phyloP scores from a whole-genome alignment of 2,329 filamentous ascomycete species.

The Alternaria triticimaculans region DNA sequence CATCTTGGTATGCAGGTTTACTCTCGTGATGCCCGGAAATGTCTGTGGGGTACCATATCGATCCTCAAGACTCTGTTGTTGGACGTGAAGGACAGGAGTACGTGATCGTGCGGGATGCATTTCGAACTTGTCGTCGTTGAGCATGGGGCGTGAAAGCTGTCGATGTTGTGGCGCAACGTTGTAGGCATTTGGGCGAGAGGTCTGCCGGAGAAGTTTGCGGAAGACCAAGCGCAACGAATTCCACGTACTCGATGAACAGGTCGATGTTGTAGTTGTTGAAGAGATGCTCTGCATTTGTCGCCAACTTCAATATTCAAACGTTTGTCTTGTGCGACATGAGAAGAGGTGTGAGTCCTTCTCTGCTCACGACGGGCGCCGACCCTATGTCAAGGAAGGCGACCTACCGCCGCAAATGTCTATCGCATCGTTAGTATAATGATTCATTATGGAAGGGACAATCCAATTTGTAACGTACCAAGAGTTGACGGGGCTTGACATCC shows the following conservation, averaged over 20 bases:
- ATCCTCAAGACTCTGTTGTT: constrained; percentile 26
- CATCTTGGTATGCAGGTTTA: constrained; percentile 12
- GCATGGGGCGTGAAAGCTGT: constrained; percentile 12
- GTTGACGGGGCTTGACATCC: no score
- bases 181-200: constrained; percentile 9
- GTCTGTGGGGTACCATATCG: constrained; percentile 26
- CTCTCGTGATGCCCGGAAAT: constrained; percentile 16
- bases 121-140: constrained; percentile 26
- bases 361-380: neutral
- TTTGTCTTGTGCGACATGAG: neutral
- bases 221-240: neutral
- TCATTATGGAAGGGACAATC: no score
- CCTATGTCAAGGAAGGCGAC: no score
- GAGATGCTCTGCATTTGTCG: neutral
- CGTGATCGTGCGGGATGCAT: constrained; percentile 32
- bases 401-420: no score
- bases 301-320: neutral
- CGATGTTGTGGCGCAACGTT: constrained; percentile 20
- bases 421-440: no score
- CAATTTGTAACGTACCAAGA: no score
- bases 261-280: neutral
- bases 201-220: neutral
- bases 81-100: constrained; percentile 27
- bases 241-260: neutral
- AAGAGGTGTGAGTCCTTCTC: neutral